These are phyloP conservation scores for Lanzia echinophila DNA, from an alignment of 2,329 filamentous ascomycete species.

Conservation along the genomic window DNA sequence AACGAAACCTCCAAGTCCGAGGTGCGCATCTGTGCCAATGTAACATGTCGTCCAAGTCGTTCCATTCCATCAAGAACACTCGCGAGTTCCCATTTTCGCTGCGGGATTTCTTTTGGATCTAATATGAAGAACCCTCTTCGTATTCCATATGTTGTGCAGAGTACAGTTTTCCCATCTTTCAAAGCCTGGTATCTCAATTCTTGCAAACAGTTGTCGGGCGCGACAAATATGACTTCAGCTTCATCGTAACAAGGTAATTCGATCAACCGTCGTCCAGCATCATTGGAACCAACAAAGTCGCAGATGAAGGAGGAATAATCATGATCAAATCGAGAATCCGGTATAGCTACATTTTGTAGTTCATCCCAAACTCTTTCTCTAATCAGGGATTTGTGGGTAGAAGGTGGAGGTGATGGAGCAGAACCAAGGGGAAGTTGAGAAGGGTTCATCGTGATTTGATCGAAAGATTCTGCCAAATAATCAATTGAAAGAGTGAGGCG, in stretches of 20 bases:
- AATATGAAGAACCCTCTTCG: slow-evolving; percentile 37
- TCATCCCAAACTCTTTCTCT: slow-evolving; percentile 29
- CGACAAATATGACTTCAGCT: slow-evolving; percentile 33
- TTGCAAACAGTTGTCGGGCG: slow-evolving; percentile 40
- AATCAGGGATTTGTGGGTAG: slow-evolving; percentile 6
- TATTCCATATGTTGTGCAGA: slow-evolving; percentile 38
- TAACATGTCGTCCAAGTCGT: slow-evolving; percentile 31
- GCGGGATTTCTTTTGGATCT: slow-evolving; percentile 31
- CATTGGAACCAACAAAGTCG: slow-evolving; percentile 35
- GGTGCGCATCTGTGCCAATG: slow-evolving; percentile 32
- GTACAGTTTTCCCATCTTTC: slow-evolving; percentile 34
- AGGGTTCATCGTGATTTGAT: no score
- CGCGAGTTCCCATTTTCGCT: slow-evolving; percentile 28
- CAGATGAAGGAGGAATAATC: slow-evolving; percentile 39
- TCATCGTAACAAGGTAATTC: slow-evolving; percentile 30
- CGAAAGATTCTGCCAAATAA: no score
- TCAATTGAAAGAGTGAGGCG: no score
- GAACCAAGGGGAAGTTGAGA: neutral
- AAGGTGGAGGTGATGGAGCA: neutral
- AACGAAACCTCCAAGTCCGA: slow-evolving; percentile 27
- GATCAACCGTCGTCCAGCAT: slow-evolving; percentile 30
- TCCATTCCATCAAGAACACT: slow-evolving; percentile 40
- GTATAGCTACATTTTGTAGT: slow-evolving; percentile 34
- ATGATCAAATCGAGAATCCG: slow-evolving; percentile 38
- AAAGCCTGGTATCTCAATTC: slow-evolving; percentile 34